Evolutionary conservation across 2,329 filamentous ascomycete genomes (phyloP).

Genomic region (Aureobasidium sp.): DNA sequence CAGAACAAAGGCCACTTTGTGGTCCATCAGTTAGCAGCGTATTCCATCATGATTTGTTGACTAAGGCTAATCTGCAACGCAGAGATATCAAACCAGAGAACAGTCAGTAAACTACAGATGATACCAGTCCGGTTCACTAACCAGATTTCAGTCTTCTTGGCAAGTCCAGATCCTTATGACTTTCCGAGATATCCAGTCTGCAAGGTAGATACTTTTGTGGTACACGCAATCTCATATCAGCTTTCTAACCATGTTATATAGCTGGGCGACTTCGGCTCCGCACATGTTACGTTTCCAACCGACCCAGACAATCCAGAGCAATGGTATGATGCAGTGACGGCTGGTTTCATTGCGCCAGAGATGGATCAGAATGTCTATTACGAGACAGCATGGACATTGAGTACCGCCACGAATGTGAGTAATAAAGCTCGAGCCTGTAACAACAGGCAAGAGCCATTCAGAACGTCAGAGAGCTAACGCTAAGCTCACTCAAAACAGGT

Average conservation of each 20-base stretch:
- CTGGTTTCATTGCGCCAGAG: neutral
- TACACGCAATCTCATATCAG: neutral
- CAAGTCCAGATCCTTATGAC: neutral
- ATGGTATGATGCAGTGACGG: neutral
- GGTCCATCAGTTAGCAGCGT: constrained; percentile 5
- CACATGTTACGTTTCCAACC: neutral
- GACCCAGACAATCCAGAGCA: neutral
- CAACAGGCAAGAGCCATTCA: neutral
- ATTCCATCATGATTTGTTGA: no score
- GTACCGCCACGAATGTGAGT: constrained; percentile 4
- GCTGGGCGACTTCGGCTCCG: constrained; percentile 11
- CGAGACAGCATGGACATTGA: neutral
- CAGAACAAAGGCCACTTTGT: neutral
- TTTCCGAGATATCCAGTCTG: neutral
- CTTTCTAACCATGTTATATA: neutral
- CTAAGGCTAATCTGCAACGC: neutral
- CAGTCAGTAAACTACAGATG: neutral
- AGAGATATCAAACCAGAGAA: constrained; percentile 11
- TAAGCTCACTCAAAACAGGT: neutral
- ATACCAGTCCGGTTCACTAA: neutral
- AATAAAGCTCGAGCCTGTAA: neutral
- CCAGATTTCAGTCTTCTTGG: neutral
- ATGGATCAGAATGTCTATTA: neutral
- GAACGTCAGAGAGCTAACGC: neutral
- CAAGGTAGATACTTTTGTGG: neutral